These are phyloP conservation scores for Podospora pseudoanserina DNA, from an alignment of 495 filamentous ascomycete genomes.

Conservation along the genomic window DNA sequence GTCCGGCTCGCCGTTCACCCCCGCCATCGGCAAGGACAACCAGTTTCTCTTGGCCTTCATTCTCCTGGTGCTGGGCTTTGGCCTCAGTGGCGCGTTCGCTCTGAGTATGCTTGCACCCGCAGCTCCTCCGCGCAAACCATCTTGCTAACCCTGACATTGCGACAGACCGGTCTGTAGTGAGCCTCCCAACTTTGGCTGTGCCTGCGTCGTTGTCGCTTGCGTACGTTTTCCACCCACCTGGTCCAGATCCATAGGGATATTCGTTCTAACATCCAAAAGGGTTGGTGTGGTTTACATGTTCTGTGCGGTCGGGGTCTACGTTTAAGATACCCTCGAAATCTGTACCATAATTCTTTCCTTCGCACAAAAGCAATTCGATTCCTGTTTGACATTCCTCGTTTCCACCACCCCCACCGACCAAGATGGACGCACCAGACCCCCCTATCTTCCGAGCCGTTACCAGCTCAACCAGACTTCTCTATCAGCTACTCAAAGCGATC, in stretches of 20 bases:
- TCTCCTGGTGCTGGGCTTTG: slow-evolving; percentile 64
- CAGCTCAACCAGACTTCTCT: slow-evolving; percentile 80
- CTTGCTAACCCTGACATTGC: slow-evolving; percentile 7
- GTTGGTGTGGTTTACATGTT: slow-evolving; percentile 98
- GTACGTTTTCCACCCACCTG: slow-evolving; percentile 49
- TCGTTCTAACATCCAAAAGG: slow-evolving; percentile 44
- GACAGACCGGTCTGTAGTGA: slow-evolving; percentile 82
- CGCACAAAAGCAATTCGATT: slow-evolving; percentile 15
- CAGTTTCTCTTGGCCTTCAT: slow-evolving; percentile 82
- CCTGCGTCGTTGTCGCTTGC: slow-evolving; percentile 87
- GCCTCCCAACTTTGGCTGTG: slow-evolving; percentile 71
- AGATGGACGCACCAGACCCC: slow-evolving; percentile 18
- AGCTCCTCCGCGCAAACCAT: background rate
- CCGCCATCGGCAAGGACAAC: slow-evolving; percentile 72
- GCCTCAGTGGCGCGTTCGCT: slow-evolving; percentile 70
- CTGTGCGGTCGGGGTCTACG: slow-evolving; percentile 97
- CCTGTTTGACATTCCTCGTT: slow-evolving; percentile 11
- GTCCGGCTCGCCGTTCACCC: slow-evolving; percentile 75
- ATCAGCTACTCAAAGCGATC: slow-evolving; percentile 84
- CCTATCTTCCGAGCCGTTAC: slow-evolving; percentile 80
- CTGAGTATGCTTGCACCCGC: slow-evolving; percentile 60
- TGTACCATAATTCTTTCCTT: slow-evolving; percentile 40
- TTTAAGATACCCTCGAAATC: slow-evolving; percentile 56
- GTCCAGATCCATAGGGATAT: background rate
- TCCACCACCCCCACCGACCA: background rate